phyloP scores from a whole-genome alignment of 805 yeast genomes.

The Wickerhamiella sergipiensis region DNA sequence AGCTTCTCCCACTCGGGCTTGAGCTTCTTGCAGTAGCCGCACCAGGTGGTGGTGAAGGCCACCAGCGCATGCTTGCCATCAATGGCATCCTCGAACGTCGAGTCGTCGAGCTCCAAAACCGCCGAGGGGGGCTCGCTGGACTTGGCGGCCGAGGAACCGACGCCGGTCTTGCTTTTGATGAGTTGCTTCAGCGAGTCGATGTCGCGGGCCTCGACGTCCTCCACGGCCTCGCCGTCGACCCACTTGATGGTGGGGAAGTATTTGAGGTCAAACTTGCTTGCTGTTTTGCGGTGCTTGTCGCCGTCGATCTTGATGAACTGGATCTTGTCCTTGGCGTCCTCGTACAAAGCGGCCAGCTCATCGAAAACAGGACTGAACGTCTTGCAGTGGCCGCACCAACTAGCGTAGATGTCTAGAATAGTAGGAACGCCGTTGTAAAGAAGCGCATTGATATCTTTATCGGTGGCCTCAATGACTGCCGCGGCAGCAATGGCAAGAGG shows the following conservation, averaged over 20 bases:
- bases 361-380: conserved; percentile 74
- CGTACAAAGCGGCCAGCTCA: conserved; percentile 58
- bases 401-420: conserved; percentile 52
- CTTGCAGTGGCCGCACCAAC: conserved; percentile 96
- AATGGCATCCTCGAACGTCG: conserved; percentile 32
- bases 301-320: conserved; percentile 47
- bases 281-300: conserved; percentile 39
- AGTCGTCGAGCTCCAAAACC: conserved; percentile 24
- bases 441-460: conserved; percentile 48
- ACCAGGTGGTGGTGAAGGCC: conserved; percentile 47
- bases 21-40: conserved; percentile 42
- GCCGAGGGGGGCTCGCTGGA: conserved; percentile 1
- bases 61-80: conserved; percentile 31
- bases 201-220: conserved; percentile 43
- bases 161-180: conserved; percentile 28
- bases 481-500: background rate
- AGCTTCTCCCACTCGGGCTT: conserved; percentile 37
- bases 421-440: conserved; percentile 48
- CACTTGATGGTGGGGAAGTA: conserved; percentile 57
- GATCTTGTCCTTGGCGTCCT: conserved; percentile 30
- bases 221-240: conserved; percentile 37
- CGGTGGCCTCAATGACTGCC: conserved; percentile 16
- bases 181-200: conserved; percentile 36
- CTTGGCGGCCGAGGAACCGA: conserved; percentile 14
- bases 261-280: conserved; percentile 36